phyloP scores from a whole-genome alignment of 805 yeast species.

The Kuraishia cidri region DNA sequence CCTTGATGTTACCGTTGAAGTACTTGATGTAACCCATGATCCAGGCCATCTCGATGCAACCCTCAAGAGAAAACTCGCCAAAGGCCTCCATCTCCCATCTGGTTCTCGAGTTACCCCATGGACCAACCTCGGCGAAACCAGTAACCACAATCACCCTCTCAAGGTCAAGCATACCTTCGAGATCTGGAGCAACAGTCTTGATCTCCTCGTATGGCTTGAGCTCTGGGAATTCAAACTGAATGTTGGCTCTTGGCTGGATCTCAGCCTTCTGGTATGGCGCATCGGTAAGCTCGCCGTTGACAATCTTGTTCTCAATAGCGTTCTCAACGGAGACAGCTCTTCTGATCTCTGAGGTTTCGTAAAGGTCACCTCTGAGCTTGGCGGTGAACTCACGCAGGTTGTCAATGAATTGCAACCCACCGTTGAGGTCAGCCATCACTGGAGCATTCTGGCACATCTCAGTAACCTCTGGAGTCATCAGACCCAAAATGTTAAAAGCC shows the following conservation, averaged over 20 bases:
- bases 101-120: conserved; percentile 99
- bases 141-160: conserved; percentile 92
- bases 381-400: conserved; percentile 85
- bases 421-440: conserved; percentile 96
- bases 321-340: conserved; percentile 93
- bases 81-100: conserved; percentile 99
- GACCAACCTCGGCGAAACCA: conserved; percentile 98
- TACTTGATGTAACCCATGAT: conserved; percentile 97
- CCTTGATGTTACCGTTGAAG: conserved; percentile 85
- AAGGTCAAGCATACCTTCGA: conserved; percentile 87
- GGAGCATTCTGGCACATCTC: conserved; percentile 89
- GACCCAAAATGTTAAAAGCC: conserved; percentile 97
- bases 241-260: conserved; percentile 91
- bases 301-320: conserved; percentile 77
- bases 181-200: conserved; percentile 57
- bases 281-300: conserved; percentile 84
- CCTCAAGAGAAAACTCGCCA: conserved; percentile 95
- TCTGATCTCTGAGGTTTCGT: conserved; percentile 84
- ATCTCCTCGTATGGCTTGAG: conserved; percentile 71
- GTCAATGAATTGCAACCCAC: conserved; percentile 93
- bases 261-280: conserved; percentile 70
- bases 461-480: conserved; percentile 79
- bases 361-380: conserved; percentile 65
- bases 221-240: conserved; percentile 88
- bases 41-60: conserved; percentile 99